Conservation (phyloP, 352 stramenopile genomes). For the Blastocystis sp. region DNA sequence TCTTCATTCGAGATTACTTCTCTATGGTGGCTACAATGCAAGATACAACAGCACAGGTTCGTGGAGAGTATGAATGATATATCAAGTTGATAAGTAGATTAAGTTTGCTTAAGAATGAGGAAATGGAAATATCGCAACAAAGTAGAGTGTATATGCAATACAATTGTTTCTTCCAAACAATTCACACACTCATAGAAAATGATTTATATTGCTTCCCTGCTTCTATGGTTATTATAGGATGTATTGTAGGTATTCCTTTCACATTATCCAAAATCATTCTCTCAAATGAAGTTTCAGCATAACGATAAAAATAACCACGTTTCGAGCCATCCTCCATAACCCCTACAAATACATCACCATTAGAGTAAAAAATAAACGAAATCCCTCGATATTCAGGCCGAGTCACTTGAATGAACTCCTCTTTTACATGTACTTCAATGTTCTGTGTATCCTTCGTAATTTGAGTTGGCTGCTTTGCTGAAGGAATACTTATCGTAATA, state of each 20-base stretch:
- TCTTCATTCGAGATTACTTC: slow-evolving; percentile 61
- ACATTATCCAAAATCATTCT: background rate
- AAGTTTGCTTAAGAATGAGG: slow-evolving; percentile 42
- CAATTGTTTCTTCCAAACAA: background rate
- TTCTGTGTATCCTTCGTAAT: background rate
- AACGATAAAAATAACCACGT: slow-evolving; percentile 24
- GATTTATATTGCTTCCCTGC: slow-evolving; percentile 16
- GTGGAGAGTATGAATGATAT: background rate
- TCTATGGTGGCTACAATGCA: slow-evolving; percentile 10
- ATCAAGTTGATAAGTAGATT: background rate
- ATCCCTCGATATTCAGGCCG: background rate
- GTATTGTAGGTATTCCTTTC: background rate
- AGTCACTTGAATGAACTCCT: background rate
- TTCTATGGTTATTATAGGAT: background rate
- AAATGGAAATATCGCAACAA: slow-evolving; percentile 44
- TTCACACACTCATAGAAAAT: background rate
- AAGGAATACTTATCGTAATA: background rate
- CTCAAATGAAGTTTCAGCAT: background rate
- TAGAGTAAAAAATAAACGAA: slow-evolving; percentile 23
- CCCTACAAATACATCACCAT: slow-evolving; percentile 43
- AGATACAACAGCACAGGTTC: background rate
- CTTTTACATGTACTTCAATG: background rate
- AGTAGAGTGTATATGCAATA: slow-evolving; percentile 12
- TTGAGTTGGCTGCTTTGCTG: background rate
- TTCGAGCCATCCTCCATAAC: background rate